Percentiles rank a stretch among this genome's conserved stretches.
phyloP scores from a whole-genome alignment of 202 grass and related monocot species.

The Miscanthus sacchariflorus region DNA sequence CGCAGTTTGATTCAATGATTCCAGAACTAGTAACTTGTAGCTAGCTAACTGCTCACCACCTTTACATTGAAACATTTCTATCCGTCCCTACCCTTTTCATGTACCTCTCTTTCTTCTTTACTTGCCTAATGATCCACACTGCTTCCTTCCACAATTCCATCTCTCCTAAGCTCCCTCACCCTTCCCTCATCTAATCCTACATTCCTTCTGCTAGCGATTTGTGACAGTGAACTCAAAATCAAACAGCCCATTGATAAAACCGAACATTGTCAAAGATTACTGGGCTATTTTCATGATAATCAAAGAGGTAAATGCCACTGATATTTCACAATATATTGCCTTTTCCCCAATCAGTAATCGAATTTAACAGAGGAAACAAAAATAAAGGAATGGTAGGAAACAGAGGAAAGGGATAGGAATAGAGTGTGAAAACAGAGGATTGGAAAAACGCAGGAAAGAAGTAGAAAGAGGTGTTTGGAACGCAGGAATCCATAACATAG shows the following conservation, averaged over 20 bases:
- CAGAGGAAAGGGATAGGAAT: too few relatives aligned
- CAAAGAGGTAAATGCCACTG: background rate
- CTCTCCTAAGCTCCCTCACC: background rate
- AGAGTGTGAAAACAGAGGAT: too few relatives aligned
- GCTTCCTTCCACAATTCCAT: conserved; percentile 17
- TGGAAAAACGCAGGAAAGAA: too few relatives aligned
- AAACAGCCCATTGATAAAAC: background rate
- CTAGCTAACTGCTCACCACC: background rate
- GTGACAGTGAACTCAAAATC: background rate
- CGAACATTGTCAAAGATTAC: background rate
- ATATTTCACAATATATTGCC: background rate
- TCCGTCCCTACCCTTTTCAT: background rate
- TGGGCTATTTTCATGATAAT: background rate
- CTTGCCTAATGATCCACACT: background rate
- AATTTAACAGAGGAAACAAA: too few relatives aligned
- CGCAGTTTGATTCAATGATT: background rate
- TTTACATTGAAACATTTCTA: conserved; percentile 4
- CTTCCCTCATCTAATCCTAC: conserved; percentile 14
- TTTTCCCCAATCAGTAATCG: background rate
- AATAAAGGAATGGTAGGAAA: too few relatives aligned
- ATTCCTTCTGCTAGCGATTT: background rate
- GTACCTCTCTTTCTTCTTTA: conserved; percentile 35
- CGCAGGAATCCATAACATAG: too few relatives aligned
- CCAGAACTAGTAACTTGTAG: background rate
- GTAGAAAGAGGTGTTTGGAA: too few relatives aligned